Evolutionary conservation across 176 grass and related monocot species (phyloP).

Genomic region (Rhynchospora pubera): DNA sequence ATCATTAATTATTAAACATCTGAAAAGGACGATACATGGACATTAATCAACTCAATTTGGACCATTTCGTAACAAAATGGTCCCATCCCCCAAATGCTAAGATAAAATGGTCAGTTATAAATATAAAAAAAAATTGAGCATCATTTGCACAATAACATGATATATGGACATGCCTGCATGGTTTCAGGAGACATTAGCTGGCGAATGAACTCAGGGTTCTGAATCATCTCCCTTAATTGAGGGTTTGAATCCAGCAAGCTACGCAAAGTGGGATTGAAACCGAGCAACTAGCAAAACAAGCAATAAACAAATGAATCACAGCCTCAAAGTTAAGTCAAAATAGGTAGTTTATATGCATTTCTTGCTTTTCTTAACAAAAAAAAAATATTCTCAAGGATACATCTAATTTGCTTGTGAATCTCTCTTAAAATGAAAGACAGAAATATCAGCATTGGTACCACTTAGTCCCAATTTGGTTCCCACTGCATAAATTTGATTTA

Average conservation of each 20-base stretch:
- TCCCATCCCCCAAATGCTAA: not conserved
- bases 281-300: constrained; percentile 56
- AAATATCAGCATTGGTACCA: not conserved
- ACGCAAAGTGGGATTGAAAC: constrained; percentile 62
- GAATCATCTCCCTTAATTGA: constrained; percentile 88
- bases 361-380: not conserved
- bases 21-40: no score
- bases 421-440: not conserved
- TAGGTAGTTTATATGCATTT: no score
- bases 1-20: no score
- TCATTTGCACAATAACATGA: not conserved
- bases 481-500: not conserved
- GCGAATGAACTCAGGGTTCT: constrained; percentile 92
- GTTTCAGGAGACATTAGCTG: constrained; percentile 86
- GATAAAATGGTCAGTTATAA: not conserved
- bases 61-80: not conserved
- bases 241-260: constrained; percentile 75
- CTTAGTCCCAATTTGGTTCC: not conserved
- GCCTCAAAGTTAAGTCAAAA: not conserved
- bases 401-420: not conserved
- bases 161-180: constrained; percentile 52
- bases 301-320: not conserved
- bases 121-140: not conserved
- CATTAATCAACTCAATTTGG: not conserved
- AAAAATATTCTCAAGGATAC: not conserved